Base-by-base conservation (phyloP, 768 basidiomycete genomes). In the Tricholoma saponaceum region DNA sequence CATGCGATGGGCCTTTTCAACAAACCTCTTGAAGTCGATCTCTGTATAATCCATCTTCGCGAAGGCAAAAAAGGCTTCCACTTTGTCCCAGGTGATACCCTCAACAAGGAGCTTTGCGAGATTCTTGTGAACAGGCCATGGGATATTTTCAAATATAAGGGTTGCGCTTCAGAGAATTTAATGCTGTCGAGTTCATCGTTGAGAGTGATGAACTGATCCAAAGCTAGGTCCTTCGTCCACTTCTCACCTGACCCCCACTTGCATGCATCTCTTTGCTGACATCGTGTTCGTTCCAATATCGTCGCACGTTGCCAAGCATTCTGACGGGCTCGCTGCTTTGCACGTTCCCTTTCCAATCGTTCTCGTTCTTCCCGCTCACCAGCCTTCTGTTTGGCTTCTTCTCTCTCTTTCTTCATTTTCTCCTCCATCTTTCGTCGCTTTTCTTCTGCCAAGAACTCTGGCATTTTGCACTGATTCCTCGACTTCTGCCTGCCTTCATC, bases 1-100 rank as follows among this genome's bases (percentile, higher is more conserved):
- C 59, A 81, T 65, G 25, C 77, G 72, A 63, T 85, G 78, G 56
- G 76, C 77, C 64, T 75, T 79, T 69, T 83, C 75, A 2, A 85
- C 74, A 53, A 85, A 75, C 1, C 60, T 65, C 58, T 74, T 75
- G 67, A 80, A 83, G 51, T 79, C 77, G 60, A 75, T 72, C 23
- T 59, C 16, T 13, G 75, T 72, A 71, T 80, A 73, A 33, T 71
- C 69, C 22, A 49, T 28, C 59, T 73, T 68, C 23, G 77, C 74
- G 10, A 71, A 69, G 13, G 59, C 64, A 66, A 85, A 85, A 70
- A 85, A 85, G 14, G 65, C 62, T 66, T 84, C 84, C 53, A 85
- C 83, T 0, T 79, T 72, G 8, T 70, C 62, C 83, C 83, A 85
- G 52, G 80, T 51, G 18, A 61, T 30, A 32, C 44, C 12, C 12